Conservation (phyloP, 2,329 filamentous ascomycete genomes). For the Trichoderma afroharzianum region DNA sequence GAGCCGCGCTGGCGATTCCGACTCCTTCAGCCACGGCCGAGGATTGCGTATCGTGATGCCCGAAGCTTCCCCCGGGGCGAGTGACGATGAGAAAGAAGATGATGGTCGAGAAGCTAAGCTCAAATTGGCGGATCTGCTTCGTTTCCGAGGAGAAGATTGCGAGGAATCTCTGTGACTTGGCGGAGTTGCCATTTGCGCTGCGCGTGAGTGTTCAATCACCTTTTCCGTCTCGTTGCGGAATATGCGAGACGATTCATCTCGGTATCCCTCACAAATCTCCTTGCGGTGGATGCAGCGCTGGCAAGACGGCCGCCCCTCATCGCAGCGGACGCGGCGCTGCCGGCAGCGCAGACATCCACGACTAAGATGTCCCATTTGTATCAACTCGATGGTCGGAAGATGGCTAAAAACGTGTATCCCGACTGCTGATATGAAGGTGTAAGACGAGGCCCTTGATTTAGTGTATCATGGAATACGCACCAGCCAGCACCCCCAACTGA, state of each 20-base stretch:
- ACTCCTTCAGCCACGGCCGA: not conserved
- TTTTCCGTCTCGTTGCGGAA: conserved; percentile 37
- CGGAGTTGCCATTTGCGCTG: conserved; percentile 15
- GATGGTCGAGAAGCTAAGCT: not conserved
- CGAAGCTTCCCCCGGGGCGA: not conserved
- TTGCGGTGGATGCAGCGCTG: conserved; percentile 35
- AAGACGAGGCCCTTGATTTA: not conserved
- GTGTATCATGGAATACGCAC: not conserved
- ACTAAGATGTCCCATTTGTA: conserved; percentile 27
- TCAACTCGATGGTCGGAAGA: not conserved
- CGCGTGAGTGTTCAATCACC: conserved; percentile 19
- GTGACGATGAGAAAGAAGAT: not conserved
- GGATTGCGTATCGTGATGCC: not conserved
- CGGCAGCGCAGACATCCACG: conserved; percentile 33
- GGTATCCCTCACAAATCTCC: conserved; percentile 37
- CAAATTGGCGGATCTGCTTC: not conserved
- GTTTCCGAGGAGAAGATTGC: not conserved
- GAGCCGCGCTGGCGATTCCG: not conserved
- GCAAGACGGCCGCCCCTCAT: conserved; percentile 34
- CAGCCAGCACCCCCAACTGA: too few species aligned
- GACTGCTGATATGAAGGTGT: not conserved
- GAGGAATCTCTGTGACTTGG: not conserved
- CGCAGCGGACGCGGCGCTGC: conserved; percentile 32
- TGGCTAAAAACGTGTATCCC: not conserved
- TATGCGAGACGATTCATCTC: conserved; percentile 35